Evolutionary conservation across 345 rosid species (phyloP).

Genomic region (Pugionium cornutum): DNA sequence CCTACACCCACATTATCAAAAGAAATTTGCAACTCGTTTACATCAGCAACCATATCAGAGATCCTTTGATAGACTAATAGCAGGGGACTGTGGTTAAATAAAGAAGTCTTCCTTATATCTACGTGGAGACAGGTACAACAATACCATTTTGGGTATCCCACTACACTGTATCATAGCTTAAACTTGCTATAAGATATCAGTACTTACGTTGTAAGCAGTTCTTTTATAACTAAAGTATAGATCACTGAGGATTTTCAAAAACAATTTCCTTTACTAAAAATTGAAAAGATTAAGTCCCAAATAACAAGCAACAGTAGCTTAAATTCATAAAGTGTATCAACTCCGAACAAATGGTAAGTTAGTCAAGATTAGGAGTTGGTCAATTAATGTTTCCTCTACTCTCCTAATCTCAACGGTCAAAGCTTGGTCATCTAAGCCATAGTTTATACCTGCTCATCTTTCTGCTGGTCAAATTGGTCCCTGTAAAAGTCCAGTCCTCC

Average conservation of each 20-base stretch:
- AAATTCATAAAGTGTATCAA: not conserved
- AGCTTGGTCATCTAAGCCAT: not conserved
- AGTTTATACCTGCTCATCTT: slow-evolving; percentile 42
- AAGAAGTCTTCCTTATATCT: slow-evolving; percentile 4
- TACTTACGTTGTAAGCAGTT: too few relatives aligned
- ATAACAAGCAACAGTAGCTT: too few relatives aligned
- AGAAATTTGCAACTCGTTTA: slow-evolving; percentile 14
- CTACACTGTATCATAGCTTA: slow-evolving; percentile 9
- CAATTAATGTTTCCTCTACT: not conserved
- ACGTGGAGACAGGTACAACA: not conserved
- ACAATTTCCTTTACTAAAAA: too few relatives aligned
- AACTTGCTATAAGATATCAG: slow-evolving; percentile 9
- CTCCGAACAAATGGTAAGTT: slow-evolving; percentile 7
- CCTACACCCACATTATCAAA: slow-evolving; percentile 29
- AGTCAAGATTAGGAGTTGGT: not conserved
- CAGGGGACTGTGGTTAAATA: not conserved
- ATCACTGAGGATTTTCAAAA: too few relatives aligned
- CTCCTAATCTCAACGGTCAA: not conserved
- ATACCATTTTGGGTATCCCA: not conserved
- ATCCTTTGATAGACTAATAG: not conserved
- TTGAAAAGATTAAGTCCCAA: too few relatives aligned
- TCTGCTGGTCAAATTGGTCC: slow-evolving; percentile 49
- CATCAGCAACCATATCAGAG: slow-evolving; percentile 7
- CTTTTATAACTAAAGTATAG: too few relatives aligned
- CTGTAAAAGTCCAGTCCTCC: slow-evolving; percentile 47